Percentiles rank a stretch among this genome's conserved stretches.
phyloP scores from a whole-genome alignment of 495 filamentous ascomycete genomes.

The Melanomma pulvis-pyrius region DNA sequence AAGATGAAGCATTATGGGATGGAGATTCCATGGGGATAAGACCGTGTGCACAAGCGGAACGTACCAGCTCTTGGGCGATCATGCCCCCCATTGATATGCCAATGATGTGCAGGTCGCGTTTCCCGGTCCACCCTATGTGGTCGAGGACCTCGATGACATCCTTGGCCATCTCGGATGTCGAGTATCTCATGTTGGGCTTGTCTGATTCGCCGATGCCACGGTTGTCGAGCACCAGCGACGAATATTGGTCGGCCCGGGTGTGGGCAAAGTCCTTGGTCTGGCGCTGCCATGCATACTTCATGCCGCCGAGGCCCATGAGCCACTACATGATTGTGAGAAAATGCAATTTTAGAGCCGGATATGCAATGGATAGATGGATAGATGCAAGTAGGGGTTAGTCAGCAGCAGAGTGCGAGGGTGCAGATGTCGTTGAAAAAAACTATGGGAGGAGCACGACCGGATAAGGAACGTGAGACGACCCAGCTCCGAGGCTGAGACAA shows the following conservation, averaged over 20 bases:
- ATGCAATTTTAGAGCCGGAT: background rate
- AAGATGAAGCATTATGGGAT: slow-evolving; percentile 28
- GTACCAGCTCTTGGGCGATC: slow-evolving; percentile 80
- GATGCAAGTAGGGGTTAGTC: background rate
- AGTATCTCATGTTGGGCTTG: slow-evolving; percentile 72
- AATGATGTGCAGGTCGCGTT: slow-evolving; percentile 66
- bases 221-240: slow-evolving; percentile 75
- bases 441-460: slow-evolving; percentile 30
- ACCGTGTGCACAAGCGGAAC: slow-evolving; percentile 10
- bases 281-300: slow-evolving; percentile 65
- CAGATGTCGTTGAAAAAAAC: slow-evolving; percentile 26
- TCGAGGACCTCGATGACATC: slow-evolving; percentile 71
- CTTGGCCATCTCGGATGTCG: slow-evolving; percentile 73
- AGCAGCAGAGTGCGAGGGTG: background rate
- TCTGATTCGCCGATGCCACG: slow-evolving; percentile 76
- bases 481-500: slow-evolving; percentile 25
- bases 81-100: slow-evolving; percentile 82
- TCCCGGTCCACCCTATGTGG: slow-evolving; percentile 66
- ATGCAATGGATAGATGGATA: background rate
- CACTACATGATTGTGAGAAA: slow-evolving; percentile 45
- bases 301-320: slow-evolving; percentile 49
- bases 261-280: slow-evolving; percentile 78
- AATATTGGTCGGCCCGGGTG: slow-evolving; percentile 64
- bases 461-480: slow-evolving; percentile 23
- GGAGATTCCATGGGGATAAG: slow-evolving; percentile 18